phyloP scores from a whole-genome alignment of 2,329 filamentous ascomycete species.

The Aciculosporium take region DNA sequence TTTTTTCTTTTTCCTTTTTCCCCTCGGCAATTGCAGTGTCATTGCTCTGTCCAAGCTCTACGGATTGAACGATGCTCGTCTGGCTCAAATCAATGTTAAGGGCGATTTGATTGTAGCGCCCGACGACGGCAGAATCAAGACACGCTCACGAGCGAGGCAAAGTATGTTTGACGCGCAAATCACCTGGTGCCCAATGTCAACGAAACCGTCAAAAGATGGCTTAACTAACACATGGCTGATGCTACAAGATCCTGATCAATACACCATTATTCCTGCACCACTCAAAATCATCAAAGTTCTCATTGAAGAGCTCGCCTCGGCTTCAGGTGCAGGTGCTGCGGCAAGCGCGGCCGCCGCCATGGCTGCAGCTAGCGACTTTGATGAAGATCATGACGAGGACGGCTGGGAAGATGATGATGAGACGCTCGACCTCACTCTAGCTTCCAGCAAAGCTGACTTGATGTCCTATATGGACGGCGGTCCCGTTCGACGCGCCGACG shows the following conservation, averaged over 20 bases:
- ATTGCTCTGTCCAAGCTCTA: constrained; percentile 89
- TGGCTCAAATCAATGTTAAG: constrained; percentile 71
- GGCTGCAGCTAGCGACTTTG: constrained; percentile 40
- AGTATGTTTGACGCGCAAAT: too few relatives aligned
- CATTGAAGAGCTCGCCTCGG: constrained; percentile 77
- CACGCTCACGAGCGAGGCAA: constrained; percentile 73
- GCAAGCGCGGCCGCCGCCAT: constrained; percentile 49
- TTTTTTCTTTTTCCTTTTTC: constrained; percentile 15
- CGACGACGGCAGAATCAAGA: constrained; percentile 73
- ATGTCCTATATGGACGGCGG: constrained; percentile 60
- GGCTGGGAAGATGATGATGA: constrained; percentile 82
- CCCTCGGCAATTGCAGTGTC: constrained; percentile 42
- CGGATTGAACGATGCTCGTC: constrained; percentile 65
- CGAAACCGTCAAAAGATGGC: not conserved
- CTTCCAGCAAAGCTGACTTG: constrained; percentile 55
- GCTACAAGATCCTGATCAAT: constrained; percentile 64
- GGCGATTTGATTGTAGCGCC: constrained; percentile 76
- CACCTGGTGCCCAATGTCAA: not conserved
- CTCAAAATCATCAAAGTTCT: constrained; percentile 95
- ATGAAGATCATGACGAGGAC: constrained; percentile 58
- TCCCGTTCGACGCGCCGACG: constrained; percentile 55
- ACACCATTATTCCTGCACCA: constrained; percentile 71
- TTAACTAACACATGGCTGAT: not conserved
- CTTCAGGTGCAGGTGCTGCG: constrained; percentile 50
- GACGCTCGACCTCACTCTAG: constrained; percentile 60